Base-by-base conservation (phyloP, 148 eudicot species). In the Persicaria maculosa region DNA sequence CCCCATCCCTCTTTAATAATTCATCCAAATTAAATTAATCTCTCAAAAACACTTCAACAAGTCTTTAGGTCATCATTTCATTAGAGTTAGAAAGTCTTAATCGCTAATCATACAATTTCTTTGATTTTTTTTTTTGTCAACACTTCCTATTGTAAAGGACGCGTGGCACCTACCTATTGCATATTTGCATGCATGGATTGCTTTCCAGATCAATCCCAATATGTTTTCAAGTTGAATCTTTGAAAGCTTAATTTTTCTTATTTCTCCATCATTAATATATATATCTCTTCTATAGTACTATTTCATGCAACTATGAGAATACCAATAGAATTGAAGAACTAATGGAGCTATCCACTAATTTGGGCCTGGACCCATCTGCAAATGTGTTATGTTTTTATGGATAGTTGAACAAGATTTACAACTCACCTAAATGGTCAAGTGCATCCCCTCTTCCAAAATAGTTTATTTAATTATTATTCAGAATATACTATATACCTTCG, bases 311-410 rank as follows among this genome's bases (percentile, higher is more conserved):
- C 70, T 46, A 65, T 8, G 1, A 40, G 40, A 64, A 57, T 57
- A 31, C 1, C 10, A 58, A 58, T n/a, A n/a, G 3, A 22, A 59
- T 4, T 16, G 15, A 59, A 9, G 36, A 59, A 57, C 19, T 19
- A 22, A 65, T 43, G 47, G 62, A 31, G 4, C 7, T 46, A 62
- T 62, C 65, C 44, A 31, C 68, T 62, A 25, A 65, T 36, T 36
- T 62, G 45, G 45, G 44, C 16, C 15, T 15, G 69, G 69, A 65
- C 69, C 69, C 69, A 65, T 46, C 15, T 22, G 69, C 17, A 65
- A 65, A 65, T 65, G 70, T 65, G 70, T 65, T 65, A 40, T 62
- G 68, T 62, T 62, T 62, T 17, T 62, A 9, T 62, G 68, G 68
- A 62, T 65, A 36, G 70, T 65, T 40, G 16, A 40, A 43, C 19